Conservation (phyloP, 768 basidiomycete species). For the Rhodotorula paludigena region DNA sequence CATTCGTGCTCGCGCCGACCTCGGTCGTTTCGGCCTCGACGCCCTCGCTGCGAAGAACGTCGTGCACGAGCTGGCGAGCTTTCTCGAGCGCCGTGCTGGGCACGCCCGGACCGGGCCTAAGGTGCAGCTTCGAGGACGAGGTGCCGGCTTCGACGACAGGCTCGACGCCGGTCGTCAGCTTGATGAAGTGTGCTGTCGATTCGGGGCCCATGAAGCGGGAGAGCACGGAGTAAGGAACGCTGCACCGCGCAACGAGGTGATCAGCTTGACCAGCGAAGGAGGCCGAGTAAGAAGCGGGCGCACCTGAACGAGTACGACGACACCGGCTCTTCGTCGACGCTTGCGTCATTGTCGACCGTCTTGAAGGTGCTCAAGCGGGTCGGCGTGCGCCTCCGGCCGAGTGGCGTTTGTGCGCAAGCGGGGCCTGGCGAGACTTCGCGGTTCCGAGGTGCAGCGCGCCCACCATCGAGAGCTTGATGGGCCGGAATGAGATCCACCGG, state of each 20-base stretch:
- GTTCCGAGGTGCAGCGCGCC: no score
- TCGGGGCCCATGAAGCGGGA: not conserved
- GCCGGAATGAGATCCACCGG: no score
- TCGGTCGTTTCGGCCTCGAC: not conserved
- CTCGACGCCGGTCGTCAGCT: not conserved
- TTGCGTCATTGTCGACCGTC: not conserved
- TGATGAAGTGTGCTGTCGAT: not conserved
- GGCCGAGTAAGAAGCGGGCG: not conserved
- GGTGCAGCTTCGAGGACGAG: not conserved
- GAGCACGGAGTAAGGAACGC: not conserved
- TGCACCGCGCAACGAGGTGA: not conserved
- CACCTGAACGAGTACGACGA: not conserved
- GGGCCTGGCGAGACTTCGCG: no score
- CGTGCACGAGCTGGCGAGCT: not conserved
- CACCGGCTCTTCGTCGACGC: not conserved
- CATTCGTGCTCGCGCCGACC: not conserved
- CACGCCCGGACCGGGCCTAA: not conserved
- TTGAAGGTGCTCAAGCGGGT: not conserved
- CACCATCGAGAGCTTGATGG: no score
- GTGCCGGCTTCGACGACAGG: not conserved
- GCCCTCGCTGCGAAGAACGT: not conserved
- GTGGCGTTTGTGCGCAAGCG: no score
- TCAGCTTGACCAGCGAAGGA: not conserved
- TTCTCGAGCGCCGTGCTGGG: not conserved
- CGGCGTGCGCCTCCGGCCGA: not conserved